A percentile compares a stretch with the other conserved stretches of the same genome.
These are phyloP conservation scores for Cyclocybe cylindracea DNA, from an alignment of 768 basidiomycete species.

Conservation along the genomic window DNA sequence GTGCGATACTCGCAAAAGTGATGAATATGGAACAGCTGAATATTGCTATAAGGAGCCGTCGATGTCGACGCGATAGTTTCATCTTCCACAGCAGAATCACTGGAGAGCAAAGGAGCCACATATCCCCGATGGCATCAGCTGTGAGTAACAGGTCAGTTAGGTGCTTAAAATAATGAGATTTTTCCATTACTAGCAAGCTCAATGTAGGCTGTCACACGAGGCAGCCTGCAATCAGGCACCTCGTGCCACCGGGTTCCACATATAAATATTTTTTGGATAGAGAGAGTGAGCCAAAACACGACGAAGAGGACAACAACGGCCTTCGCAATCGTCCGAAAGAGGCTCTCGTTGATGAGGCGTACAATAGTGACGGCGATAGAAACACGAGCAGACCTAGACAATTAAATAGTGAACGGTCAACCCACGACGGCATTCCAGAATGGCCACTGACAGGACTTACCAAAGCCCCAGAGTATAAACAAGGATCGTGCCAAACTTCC, in stretches of 20 bases:
- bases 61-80: neutral
- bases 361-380: slow-evolving; percentile 9
- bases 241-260: neutral
- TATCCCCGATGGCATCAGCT: slow-evolving; percentile 3
- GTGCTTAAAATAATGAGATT: neutral
- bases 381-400: neutral
- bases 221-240: neutral
- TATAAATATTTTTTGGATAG: slow-evolving; percentile 2
- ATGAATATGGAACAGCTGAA: slow-evolving; percentile 3
- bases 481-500: neutral
- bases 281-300: neutral
- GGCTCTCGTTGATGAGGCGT: neutral
- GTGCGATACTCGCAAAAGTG: neutral
- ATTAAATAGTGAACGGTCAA: neutral
- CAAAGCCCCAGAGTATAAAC: neutral
- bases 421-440: neutral
- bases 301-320: neutral
- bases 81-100: slow-evolving; percentile 1
- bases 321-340: neutral
- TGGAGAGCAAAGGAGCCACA: slow-evolving; percentile 4
- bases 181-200: slow-evolving; percentile 2
- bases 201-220: neutral
- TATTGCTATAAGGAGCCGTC: neutral
- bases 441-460: neutral
- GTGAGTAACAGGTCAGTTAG: neutral